Evolutionary conservation across 2,329 filamentous ascomycete species (phyloP).

Genomic region (Pseudogymnoascus sp.): DNA sequence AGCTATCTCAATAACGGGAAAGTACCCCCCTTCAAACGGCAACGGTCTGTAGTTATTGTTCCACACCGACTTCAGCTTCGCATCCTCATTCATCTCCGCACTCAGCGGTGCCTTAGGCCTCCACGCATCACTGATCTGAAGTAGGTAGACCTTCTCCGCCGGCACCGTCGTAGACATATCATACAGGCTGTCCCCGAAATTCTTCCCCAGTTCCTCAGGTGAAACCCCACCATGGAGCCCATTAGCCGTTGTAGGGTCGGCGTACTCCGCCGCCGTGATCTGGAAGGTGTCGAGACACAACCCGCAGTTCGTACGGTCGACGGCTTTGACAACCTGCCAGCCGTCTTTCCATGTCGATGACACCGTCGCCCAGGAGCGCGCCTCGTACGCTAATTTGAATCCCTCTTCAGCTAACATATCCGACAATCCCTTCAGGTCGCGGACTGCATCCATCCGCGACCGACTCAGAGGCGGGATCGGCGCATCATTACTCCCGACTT

Average conservation of each 20-base stretch:
- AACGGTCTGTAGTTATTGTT: constrained; percentile 65
- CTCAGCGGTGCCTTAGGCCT: constrained; percentile 51
- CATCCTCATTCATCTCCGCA: constrained; percentile 43
- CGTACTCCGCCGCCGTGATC: constrained; percentile 66
- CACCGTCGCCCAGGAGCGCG: constrained; percentile 75
- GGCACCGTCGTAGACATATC: constrained; percentile 54
- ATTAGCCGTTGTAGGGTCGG: constrained; percentile 58
- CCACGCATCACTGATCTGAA: constrained; percentile 73
- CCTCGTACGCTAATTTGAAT: constrained; percentile 67
- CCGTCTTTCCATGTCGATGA: constrained; percentile 63
- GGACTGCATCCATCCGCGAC: neutral
- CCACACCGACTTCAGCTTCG: constrained; percentile 60
- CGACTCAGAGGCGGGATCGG: neutral
- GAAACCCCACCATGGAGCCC: constrained; percentile 41
- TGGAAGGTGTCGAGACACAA: constrained; percentile 77
- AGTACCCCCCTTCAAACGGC: constrained; percentile 64
- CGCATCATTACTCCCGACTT: constrained; percentile 40
- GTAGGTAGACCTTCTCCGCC: constrained; percentile 63
- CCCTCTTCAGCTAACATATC: constrained; percentile 53
- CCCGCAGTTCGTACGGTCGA: constrained; percentile 60
- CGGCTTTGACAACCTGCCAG: constrained; percentile 60
- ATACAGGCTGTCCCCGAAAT: constrained; percentile 49
- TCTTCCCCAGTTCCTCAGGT: constrained; percentile 40
- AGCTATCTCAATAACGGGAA: constrained; percentile 60
- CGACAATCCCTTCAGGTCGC: constrained; percentile 50